Percentiles rank a stretch among this genome's conserved stretches.
Evolutionary conservation across 2,329 filamentous ascomycete species (phyloP).

Genomic region (Coniosporium uncinatum): DNA sequence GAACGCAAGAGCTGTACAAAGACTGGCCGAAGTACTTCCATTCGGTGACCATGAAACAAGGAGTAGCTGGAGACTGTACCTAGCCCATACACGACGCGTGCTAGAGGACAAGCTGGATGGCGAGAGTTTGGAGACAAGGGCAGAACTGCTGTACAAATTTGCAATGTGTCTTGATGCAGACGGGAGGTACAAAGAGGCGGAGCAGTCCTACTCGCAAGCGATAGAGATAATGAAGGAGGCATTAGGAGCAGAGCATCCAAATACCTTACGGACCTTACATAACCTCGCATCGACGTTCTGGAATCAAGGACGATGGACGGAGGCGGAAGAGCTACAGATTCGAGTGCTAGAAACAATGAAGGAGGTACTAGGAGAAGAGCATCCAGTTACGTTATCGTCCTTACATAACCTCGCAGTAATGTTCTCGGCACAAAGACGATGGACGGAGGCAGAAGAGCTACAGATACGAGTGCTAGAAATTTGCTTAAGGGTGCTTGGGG

Average conservation of each 20-base stretch:
- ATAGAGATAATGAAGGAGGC: not conserved
- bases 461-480: slow-evolving; percentile 1
- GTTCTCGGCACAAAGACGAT: slow-evolving; percentile 3
- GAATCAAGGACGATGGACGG: slow-evolving; percentile 6
- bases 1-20: slow-evolving; percentile 7
- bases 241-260: not conserved
- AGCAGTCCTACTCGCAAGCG: not conserved
- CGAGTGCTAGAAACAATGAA: slow-evolving; percentile 1
- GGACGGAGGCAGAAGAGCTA: slow-evolving; percentile 2
- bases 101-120: not conserved
- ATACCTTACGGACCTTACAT: slow-evolving; percentile 4
- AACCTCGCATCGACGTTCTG: slow-evolving; percentile 10
- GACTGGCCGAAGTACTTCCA: slow-evolving; percentile 12
- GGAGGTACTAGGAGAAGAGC: not conserved
- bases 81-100: slow-evolving; percentile 2
- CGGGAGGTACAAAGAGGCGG: slow-evolving; percentile 6
- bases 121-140: not conserved
- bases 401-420: slow-evolving; percentile 3
- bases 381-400: not conserved
- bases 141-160: slow-evolving; percentile 5
- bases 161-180: slow-evolving; percentile 9
- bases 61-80: slow-evolving; percentile 14
- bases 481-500: slow-evolving; percentile 2
- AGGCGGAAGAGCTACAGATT: slow-evolving; percentile 7
- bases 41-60: slow-evolving; percentile 9